Base-by-base conservation (phyloP, 306 rosid genomes). In the Casuarina cunninghamiana region DNA sequence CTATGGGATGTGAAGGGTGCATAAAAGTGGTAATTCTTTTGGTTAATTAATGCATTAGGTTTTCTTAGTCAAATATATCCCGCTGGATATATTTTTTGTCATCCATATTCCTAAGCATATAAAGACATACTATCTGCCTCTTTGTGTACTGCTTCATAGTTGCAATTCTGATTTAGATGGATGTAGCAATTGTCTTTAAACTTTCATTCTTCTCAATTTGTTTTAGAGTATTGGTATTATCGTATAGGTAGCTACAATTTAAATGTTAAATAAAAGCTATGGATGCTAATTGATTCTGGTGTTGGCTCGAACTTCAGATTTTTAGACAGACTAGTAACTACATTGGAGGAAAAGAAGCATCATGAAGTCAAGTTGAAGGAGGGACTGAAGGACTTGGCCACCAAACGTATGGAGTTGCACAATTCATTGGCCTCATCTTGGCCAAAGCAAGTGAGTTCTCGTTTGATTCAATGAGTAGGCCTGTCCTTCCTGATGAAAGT, bases 341-440 rank as follows among this genome's bases (percentile, higher is more conserved):
- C 92, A 78, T 79, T 94, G 76, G 98, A 88, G 88, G 97, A 89
- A 82, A 94, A 94, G 90, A 92, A 90, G 83, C 95, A 84, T 82
- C 97, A 89, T 74, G 97, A 94, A 85, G 88, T 88, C 77, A 94
- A 88, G 88, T 78, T 90, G 90, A 92, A 88, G 79, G 98, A 92
- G 17, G 89, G 98, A 65, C 84, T 94, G 86, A 89, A 88, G 87
- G 95, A 88, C 81, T 84, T 92, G 85, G 89, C 91, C 81, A 74
- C 85, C 55, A 94, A 88, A 81, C 93, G 92, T 74, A 92, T 92
- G 97, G 97, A 90, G 80, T 88, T 94, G 75, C 97, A 94, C 32
- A 94, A 94, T 72, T 89, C 97, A n/a, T 83, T 94, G 76, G 90
- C 98, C 75, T 92, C 97, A 9, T 88, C 79, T 57, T 88, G 95